Evolutionary conservation across 2,329 filamentous ascomycete genomes (phyloP), one percentile per base, ranked within the genome.

Genomic region (Ascochyta rabiei): DNA sequence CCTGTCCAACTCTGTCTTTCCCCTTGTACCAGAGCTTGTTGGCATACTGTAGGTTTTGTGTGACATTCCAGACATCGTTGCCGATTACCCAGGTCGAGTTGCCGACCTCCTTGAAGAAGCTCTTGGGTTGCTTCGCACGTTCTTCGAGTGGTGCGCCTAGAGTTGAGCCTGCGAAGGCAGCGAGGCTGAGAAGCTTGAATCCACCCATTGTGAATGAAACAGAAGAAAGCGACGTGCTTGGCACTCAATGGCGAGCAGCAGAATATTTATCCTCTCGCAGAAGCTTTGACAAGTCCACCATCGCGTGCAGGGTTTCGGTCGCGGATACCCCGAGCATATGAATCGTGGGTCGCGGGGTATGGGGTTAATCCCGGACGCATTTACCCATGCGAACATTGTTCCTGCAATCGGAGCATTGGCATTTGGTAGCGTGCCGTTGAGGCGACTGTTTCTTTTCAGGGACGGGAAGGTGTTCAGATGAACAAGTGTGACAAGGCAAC

Each of bases 21-120:
- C 68, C 73, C 47, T 76, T 75, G 55, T 78, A 78, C 61, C 68
- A 74, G 44, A 80, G 62, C 62, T 78, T 75, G 9, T 69, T 73
- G 12, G 72, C 77, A 54, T 75, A 77, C 48, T 70, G 70, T 2
- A 62, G 55, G 3, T 71, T 70, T 43, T 77, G 74, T 0, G 76
- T 78, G 28, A 77, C 66, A 56, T 78, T 79, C 76, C 76, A 79
- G 2, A 77, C 54, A 15, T 71, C 68, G 55, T 78, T 79, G 2
- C 76, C 76, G 41, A 79, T 62, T 3, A 73, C 46, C 73, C 74
- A 76, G 2, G 71, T 73, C 16, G 68, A 67, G 35, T 69, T 63
- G 23, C 72, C 67, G 7, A 74, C 16, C 28, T 71, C 64, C 30
- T 70, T 69, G 9, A 76, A 46, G 44, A 76, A 76, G 44, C 68